phyloP scores from a whole-genome alignment of 202 grass and related monocot species.

The Setaria viridis region DNA sequence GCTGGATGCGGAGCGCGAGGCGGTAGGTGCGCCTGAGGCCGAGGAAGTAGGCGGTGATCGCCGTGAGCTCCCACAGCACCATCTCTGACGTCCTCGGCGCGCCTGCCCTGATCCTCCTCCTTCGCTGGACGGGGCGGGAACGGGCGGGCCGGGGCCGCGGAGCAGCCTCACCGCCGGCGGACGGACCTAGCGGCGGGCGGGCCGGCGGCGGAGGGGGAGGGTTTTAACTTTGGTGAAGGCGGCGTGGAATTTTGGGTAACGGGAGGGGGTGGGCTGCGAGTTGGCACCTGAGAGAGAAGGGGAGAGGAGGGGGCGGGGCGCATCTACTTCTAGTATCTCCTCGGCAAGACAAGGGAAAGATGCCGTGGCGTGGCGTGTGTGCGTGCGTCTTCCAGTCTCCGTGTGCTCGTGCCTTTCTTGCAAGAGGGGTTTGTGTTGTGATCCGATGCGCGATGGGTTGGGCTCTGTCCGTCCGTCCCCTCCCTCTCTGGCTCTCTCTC shows the following conservation, averaged over 20 bases:
- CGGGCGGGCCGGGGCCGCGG: background rate
- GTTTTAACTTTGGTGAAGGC: slow-evolving; percentile 10
- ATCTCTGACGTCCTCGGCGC: slow-evolving; percentile 20
- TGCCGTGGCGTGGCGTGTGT: background rate
- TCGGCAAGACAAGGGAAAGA: background rate
- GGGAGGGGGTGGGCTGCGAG: background rate
- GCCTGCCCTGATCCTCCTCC: background rate
- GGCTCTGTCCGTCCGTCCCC: no score
- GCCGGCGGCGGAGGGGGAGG: background rate
- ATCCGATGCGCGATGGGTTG: no score
- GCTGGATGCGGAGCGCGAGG: slow-evolving; percentile 84
- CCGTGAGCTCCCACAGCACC: slow-evolving; percentile 97
- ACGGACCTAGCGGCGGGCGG: background rate
- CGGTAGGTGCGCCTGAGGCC: slow-evolving; percentile 81
- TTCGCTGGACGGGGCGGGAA: background rate
- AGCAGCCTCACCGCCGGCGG: background rate
- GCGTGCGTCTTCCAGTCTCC: background rate
- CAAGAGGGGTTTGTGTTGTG: slow-evolving; percentile 16
- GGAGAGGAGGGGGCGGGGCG: background rate
- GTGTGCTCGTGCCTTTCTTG: background rate
- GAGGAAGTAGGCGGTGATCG: slow-evolving; percentile 94
- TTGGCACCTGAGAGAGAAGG: background rate
- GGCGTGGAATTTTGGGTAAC: background rate
- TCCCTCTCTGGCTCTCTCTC: no score
- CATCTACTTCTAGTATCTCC: slow-evolving; percentile 15